Conservation (phyloP, 2,329 filamentous ascomycete species). For the Triangularia verruculosa region DNA sequence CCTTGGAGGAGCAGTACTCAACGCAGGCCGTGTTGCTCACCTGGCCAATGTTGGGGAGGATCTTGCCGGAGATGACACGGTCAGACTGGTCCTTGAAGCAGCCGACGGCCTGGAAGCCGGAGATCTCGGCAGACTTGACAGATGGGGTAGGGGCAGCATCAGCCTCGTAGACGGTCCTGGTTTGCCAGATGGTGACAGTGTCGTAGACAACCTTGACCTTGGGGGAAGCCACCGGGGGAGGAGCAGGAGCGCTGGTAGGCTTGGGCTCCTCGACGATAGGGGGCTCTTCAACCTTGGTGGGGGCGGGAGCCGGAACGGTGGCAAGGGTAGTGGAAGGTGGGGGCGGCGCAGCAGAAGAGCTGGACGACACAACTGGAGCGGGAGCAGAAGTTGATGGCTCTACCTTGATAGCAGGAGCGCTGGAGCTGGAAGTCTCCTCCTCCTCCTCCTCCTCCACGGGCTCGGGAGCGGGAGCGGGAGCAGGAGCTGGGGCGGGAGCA, state of each 20-base stretch:
- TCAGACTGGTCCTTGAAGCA: constrained; percentile 41
- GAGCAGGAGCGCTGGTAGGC: not conserved
- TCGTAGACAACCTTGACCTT: constrained; percentile 30
- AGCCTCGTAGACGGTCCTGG: constrained; percentile 35
- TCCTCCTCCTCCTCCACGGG: not conserved
- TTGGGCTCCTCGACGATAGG: constrained; percentile 1
- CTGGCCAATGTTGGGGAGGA: constrained; percentile 41
- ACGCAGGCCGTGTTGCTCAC: constrained; percentile 44
- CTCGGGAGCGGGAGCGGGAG: not conserved
- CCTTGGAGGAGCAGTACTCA: constrained; percentile 44
- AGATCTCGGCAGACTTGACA: constrained; percentile 22
- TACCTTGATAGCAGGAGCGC: constrained; percentile 4
- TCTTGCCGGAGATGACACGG: constrained; percentile 40
- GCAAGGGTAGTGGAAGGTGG: constrained; percentile 19
- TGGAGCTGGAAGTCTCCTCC: constrained; percentile 13
- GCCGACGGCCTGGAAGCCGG: constrained; percentile 40
- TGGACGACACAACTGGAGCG: not conserved
- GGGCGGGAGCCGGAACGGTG: constrained; percentile 3
- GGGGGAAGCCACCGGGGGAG: not conserved
- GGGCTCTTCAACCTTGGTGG: constrained; percentile 5
- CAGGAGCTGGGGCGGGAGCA: constrained; percentile 6
- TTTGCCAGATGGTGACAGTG: constrained; percentile 45
- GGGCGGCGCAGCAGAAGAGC: constrained; percentile 3
- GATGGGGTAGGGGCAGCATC: constrained; percentile 22
- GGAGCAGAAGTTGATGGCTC: not conserved